phyloP scores from a whole-genome alignment of 768 basidiomycete species.

The Sutorius australiensis region DNA sequence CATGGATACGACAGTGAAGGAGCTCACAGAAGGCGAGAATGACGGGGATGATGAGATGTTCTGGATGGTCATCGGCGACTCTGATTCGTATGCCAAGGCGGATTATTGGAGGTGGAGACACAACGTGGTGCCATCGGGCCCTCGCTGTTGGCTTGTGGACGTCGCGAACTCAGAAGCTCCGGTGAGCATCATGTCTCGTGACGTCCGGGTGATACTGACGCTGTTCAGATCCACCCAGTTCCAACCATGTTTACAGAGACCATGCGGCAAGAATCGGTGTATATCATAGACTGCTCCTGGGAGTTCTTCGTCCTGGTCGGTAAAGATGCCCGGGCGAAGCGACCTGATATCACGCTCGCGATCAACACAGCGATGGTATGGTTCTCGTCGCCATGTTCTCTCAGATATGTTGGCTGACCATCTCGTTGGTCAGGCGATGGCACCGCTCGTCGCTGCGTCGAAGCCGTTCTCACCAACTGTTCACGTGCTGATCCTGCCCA shows the following conservation, averaged over 20 bases:
- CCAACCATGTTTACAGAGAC: slow-evolving; percentile 40
- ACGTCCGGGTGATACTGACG: slow-evolving; percentile 4
- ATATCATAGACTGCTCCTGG: slow-evolving; percentile 72
- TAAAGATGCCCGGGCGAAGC: slow-evolving; percentile 55
- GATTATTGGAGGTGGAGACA: slow-evolving; percentile 80
- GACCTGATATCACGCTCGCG: slow-evolving; percentile 59
- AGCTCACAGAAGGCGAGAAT: slow-evolving; percentile 62
- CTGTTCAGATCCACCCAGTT: slow-evolving; percentile 44
- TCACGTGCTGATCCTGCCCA: slow-evolving; percentile 71
- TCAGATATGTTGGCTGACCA: background rate
- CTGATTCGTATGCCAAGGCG: slow-evolving; percentile 63
- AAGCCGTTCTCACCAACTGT: slow-evolving; percentile 71
- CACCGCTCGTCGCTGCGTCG: slow-evolving; percentile 43
- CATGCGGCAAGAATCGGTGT: slow-evolving; percentile 45
- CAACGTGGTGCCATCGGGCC: slow-evolving; percentile 36
- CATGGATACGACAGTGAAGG: slow-evolving; percentile 40
- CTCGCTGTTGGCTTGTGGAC: slow-evolving; percentile 61
- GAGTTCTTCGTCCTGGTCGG: slow-evolving; percentile 78
- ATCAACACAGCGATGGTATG: slow-evolving; percentile 54
- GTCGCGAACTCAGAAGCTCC: slow-evolving; percentile 29
- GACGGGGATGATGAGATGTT: slow-evolving; percentile 73
- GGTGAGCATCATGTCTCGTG: slow-evolving; percentile 35
- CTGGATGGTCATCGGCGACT: slow-evolving; percentile 81
- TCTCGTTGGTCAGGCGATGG: slow-evolving; percentile 44
- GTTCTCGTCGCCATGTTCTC: background rate